These are phyloP conservation scores for Eucalyptus virginea DNA, from an alignment of 345 rosid species.

Conservation along the genomic window DNA sequence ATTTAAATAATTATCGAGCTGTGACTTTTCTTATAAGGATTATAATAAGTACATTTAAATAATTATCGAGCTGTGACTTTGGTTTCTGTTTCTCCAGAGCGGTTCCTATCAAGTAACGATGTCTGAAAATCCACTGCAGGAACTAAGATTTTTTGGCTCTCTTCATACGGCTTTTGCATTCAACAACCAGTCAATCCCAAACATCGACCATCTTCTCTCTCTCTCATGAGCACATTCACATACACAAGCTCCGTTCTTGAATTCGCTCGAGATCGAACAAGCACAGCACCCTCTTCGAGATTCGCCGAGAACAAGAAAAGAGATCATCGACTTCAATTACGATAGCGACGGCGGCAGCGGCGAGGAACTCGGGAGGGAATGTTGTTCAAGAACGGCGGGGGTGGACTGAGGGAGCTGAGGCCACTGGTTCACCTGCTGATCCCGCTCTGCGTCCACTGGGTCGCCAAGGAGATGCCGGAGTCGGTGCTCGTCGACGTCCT, in stretches of 20 bases:
- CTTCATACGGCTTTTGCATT: neutral
- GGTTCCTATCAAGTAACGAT: neutral
- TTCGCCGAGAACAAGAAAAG: neutral
- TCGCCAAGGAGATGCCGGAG: conserved; percentile 47
- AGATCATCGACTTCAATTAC: neutral
- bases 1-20: too few relatives aligned
- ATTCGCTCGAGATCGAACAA: neutral
- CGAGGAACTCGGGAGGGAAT: neutral
- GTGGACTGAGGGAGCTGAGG: conserved; percentile 22
- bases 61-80: too few relatives aligned
- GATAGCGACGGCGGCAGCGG: neutral
- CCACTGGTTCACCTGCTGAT: conserved; percentile 32
- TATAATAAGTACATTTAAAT: too few relatives aligned
- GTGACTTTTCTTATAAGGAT: too few relatives aligned
- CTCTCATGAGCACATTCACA: neutral
- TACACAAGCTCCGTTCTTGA: neutral
- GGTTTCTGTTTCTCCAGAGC: neutral
- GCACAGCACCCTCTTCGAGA: neutral
- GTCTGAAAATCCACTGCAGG: neutral
- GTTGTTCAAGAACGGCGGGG: neutral
- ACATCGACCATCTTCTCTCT: neutral
- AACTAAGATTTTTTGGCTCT: neutral
- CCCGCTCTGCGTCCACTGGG: conserved; percentile 39
- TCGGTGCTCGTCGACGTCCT: conserved; percentile 46
- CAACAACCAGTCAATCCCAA: neutral